phyloP scores from a whole-genome alignment of 2,329 filamentous ascomycete genomes.

The Trichoderma semiorbis region DNA sequence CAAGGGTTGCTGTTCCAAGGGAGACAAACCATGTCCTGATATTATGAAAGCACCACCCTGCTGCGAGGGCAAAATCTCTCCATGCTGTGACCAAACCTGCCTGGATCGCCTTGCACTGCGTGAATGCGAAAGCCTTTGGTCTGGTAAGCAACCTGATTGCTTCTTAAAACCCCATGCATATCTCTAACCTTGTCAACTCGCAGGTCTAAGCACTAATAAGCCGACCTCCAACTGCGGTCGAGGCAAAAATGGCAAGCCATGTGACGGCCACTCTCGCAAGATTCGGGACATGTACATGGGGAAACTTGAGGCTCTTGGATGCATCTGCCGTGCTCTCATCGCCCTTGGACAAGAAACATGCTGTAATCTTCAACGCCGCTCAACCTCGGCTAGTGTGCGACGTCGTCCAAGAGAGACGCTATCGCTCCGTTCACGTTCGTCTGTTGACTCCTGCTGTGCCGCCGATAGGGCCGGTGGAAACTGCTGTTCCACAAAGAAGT shows the following conservation, averaged over 20 bases:
- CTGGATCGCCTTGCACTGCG: slow-evolving; percentile 43
- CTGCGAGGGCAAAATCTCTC: slow-evolving; percentile 39
- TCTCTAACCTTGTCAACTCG: background rate
- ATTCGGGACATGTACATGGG: background rate
- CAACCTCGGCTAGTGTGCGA: background rate
- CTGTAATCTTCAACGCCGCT: slow-evolving; percentile 35
- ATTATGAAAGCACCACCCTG: slow-evolving; percentile 27
- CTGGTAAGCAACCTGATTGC: background rate
- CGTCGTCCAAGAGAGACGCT: background rate
- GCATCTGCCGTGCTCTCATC: slow-evolving; percentile 51
- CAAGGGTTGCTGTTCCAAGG: background rate
- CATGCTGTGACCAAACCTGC: slow-evolving; percentile 43
- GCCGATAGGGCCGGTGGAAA: background rate
- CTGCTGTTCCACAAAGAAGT: background rate
- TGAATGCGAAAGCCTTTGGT: slow-evolving; percentile 31
- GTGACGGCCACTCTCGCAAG: slow-evolving; percentile 33
- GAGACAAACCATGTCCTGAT: background rate
- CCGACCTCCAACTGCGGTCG: background rate
- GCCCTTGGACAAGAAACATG: slow-evolving; percentile 51
- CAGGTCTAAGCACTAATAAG: slow-evolving; percentile 14
- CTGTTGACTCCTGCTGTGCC: slow-evolving; percentile 29
- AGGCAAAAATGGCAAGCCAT: slow-evolving; percentile 33
- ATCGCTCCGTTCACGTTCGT: slow-evolving; percentile 19
- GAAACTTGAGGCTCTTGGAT: slow-evolving; percentile 41
- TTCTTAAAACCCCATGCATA: background rate